phyloP scores from a whole-genome alignment of 2,329 filamentous ascomycete genomes.

The Magnaporthales sp. region DNA sequence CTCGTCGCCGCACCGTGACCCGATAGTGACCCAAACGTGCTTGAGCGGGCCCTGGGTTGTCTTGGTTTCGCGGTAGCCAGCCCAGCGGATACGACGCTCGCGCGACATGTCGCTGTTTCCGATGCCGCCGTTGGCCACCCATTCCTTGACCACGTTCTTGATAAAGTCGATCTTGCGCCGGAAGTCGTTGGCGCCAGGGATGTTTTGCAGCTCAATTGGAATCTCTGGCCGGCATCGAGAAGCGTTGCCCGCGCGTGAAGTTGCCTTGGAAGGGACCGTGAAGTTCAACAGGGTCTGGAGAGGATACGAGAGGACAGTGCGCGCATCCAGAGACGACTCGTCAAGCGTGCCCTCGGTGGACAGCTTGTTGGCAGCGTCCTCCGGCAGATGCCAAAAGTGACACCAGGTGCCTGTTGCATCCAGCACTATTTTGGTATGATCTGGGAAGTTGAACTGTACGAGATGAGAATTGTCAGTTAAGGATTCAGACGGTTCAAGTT shows the following conservation, averaged over 20 bases:
- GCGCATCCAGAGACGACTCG: constrained; percentile 60
- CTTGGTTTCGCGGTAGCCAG: constrained; percentile 46
- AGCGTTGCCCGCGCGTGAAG: constrained; percentile 22
- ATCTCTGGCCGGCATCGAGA: constrained; percentile 52
- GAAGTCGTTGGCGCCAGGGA: constrained; percentile 65
- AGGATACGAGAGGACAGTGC: constrained; percentile 63
- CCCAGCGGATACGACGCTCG: constrained; percentile 48
- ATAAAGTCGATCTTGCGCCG: constrained; percentile 69
- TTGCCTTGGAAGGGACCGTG: constrained; percentile 34
- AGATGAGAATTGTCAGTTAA: constrained; percentile 14
- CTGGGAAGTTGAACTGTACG: constrained; percentile 73
- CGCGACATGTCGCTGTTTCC: constrained; percentile 55
- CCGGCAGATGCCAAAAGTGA: constrained; percentile 68
- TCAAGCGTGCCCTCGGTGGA: constrained; percentile 57
- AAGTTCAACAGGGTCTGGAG: constrained; percentile 68
- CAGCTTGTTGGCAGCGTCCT: constrained; percentile 60
- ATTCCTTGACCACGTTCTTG: constrained; percentile 58
- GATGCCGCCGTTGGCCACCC: constrained; percentile 60
- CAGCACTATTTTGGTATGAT: constrained; percentile 78
- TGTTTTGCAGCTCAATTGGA: constrained; percentile 48
- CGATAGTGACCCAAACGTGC: constrained; percentile 61
- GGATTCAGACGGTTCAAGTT: constrained; percentile 6
- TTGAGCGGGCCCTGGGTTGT: constrained; percentile 40
- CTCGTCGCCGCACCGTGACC: constrained; percentile 51
- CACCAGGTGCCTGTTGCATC: constrained; percentile 67